Percentiles rank a stretch among this genome's conserved stretches.
These are phyloP conservation scores for Salvia miltiorrhiza DNA, from an alignment of 257 asterid genomes.

Conservation along the genomic window DNA sequence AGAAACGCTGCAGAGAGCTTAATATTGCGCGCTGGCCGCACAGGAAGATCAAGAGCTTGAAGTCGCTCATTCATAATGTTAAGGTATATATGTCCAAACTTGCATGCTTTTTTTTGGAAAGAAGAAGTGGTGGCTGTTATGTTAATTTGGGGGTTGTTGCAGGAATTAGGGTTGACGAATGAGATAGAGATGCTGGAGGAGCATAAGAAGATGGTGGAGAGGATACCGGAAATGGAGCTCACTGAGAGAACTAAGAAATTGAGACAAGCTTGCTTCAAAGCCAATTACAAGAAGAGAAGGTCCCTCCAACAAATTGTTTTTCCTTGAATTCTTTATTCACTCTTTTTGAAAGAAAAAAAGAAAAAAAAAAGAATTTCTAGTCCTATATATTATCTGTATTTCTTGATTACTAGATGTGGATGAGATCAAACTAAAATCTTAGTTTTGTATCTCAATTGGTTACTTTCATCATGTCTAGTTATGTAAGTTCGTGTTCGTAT, in stretches of 20 bases:
- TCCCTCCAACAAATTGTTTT: slow-evolving; percentile 23
- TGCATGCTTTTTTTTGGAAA: no score
- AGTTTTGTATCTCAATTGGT: no score
- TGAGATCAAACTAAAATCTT: background rate
- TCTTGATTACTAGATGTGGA: background rate
- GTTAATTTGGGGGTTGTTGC: no score
- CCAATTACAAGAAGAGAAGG: slow-evolving; percentile 86
- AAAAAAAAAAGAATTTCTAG: background rate
- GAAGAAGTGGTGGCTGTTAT: no score
- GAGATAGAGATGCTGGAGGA: slow-evolving; percentile 77
- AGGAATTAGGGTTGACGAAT: slow-evolving; percentile 69
- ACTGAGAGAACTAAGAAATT: slow-evolving; percentile 75
- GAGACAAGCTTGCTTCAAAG: slow-evolving; percentile 92
- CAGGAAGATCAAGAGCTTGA: slow-evolving; percentile 82
- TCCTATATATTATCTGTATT: background rate
- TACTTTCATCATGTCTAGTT: no score
- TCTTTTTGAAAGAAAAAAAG: no score
- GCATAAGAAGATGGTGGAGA: slow-evolving; percentile 61
- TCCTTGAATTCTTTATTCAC: background rate
- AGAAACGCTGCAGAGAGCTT: slow-evolving; percentile 78
- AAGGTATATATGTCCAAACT: slow-evolving; percentile 56
- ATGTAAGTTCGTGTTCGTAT: background rate
- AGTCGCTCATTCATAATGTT: slow-evolving; percentile 66
- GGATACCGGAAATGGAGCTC: slow-evolving; percentile 69
- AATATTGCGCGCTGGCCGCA: slow-evolving; percentile 85